phyloP scores from a whole-genome alignment of 2,329 filamentous ascomycete genomes.

The Venturia effusa region DNA sequence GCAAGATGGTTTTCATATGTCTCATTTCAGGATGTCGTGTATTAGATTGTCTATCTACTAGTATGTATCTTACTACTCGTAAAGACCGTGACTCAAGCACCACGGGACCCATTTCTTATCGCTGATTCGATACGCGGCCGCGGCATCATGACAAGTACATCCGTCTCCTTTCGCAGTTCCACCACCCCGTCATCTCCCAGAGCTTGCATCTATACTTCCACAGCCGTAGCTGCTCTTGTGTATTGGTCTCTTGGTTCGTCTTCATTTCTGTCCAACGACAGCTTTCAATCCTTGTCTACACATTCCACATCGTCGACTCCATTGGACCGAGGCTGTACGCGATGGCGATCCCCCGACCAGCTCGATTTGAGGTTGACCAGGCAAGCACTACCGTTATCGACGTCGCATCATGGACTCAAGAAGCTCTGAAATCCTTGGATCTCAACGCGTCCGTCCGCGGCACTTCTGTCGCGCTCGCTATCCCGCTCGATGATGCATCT shows the following conservation, averaged over 20 bases:
- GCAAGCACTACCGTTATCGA: constrained; percentile 20
- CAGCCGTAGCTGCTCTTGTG: neutral
- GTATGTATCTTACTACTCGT: no score
- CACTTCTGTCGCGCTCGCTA: constrained; percentile 55
- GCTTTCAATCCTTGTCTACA: neutral
- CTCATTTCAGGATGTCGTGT: neutral
- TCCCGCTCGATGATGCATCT: constrained; percentile 57
- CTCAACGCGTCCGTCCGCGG: constrained; percentile 30
- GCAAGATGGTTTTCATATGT: neutral
- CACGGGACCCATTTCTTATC: neutral
- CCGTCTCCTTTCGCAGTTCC: neutral
- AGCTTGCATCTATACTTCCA: neutral
- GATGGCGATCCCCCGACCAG: constrained; percentile 9
- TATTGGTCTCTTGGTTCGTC: neutral
- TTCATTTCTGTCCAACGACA: neutral
- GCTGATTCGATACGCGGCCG: neutral
- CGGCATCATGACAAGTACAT: neutral
- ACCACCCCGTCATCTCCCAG: constrained; percentile 17
- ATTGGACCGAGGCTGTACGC: neutral
- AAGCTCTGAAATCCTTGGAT: constrained; percentile 32
- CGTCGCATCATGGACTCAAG: constrained; percentile 38
- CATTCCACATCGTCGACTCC: neutral
- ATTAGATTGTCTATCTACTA: neutral
- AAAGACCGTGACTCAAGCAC: neutral
- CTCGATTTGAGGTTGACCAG: neutral